Evolutionary conservation across 164 flowering plant species (phyloP).

Genomic region (Vitis rupestris): DNA sequence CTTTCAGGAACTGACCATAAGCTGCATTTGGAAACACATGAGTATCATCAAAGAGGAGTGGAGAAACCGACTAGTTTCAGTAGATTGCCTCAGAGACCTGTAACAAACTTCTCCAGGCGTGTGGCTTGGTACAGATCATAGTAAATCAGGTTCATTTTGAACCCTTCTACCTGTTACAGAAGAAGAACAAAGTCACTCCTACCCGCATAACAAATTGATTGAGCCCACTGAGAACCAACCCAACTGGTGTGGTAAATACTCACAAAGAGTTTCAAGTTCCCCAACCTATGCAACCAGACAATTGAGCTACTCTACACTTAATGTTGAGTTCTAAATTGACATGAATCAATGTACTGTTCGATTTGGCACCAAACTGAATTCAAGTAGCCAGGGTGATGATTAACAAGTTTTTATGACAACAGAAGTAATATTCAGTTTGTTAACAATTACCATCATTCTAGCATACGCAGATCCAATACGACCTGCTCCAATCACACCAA

Average conservation of each 20-base stretch:
- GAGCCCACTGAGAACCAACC: too few species aligned
- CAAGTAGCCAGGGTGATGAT: too few species aligned
- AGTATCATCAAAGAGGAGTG: slow-evolving; percentile 3
- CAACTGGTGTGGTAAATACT: too few species aligned
- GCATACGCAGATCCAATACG: slow-evolving; percentile 97
- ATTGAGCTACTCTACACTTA: too few species aligned
- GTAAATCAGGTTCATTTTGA: slow-evolving; percentile 97
- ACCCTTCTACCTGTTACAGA: slow-evolving; percentile 78
- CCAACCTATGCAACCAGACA: too few species aligned
- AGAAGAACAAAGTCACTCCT: background rate
- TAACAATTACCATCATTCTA: slow-evolving; percentile 81
- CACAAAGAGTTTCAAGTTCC: too few species aligned
- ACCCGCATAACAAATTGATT: too few species aligned
- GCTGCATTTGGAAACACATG: slow-evolving; percentile 37
- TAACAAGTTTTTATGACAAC: too few species aligned
- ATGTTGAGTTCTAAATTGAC: too few species aligned
- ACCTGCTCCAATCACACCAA: slow-evolving; percentile 98
- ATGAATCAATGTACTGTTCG: too few species aligned
- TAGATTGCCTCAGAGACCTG: slow-evolving; percentile 41
- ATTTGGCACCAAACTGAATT: too few species aligned
- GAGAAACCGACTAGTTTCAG: background rate
- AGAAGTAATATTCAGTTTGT: background rate
- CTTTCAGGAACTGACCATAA: slow-evolving; percentile 84
- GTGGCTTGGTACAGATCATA: slow-evolving; percentile 92
- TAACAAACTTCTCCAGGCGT: slow-evolving; percentile 94